A percentile compares a stretch with the other conserved stretches of the same genome.
Evolutionary conservation across 78 protist genomes (phyloP).

Genomic region (Mastigamoeba balamuthi): DNA sequence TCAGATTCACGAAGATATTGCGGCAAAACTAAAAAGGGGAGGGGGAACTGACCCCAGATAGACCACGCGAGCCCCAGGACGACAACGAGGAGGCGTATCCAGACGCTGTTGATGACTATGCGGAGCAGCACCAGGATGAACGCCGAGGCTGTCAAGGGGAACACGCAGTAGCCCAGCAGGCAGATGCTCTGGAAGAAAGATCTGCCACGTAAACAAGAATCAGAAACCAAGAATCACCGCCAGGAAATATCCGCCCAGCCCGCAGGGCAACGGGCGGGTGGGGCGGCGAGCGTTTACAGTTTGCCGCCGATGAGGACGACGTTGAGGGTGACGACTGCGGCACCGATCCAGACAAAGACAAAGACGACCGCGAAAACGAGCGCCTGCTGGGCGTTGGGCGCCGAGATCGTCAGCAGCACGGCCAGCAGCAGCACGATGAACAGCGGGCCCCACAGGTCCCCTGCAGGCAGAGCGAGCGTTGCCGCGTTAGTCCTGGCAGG

Average conservation of each 20-base stretch:
- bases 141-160: conserved; percentile 65
- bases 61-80: too few relatives aligned
- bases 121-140: conserved; percentile 8
- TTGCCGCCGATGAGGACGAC: conserved; percentile 81
- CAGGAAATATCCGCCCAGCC: neutral
- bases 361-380: conserved; percentile 77
- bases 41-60: too few relatives aligned
- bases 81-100: neutral
- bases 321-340: conserved; percentile 81
- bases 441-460: neutral
- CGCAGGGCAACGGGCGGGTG: neutral
- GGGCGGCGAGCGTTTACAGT: conserved; percentile 1
- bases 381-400: conserved; percentile 34
- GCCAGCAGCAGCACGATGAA: neutral
- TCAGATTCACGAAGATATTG: neutral
- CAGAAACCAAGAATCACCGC: neutral
- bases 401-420: conserved; percentile 20
- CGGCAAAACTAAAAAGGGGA: too few relatives aligned
- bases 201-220: neutral
- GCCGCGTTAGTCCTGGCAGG: neutral
- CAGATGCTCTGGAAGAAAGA: conserved; percentile 89
- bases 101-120: neutral
- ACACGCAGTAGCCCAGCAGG: conserved; percentile 90
- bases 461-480: neutral
- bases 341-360: conserved; percentile 80